A percentile compares a stretch with the other conserved stretches of the same genome.
These are phyloP conservation scores for Chlorencoelia australis DNA, from an alignment of 2,329 filamentous ascomycete species.

Conservation along the genomic window DNA sequence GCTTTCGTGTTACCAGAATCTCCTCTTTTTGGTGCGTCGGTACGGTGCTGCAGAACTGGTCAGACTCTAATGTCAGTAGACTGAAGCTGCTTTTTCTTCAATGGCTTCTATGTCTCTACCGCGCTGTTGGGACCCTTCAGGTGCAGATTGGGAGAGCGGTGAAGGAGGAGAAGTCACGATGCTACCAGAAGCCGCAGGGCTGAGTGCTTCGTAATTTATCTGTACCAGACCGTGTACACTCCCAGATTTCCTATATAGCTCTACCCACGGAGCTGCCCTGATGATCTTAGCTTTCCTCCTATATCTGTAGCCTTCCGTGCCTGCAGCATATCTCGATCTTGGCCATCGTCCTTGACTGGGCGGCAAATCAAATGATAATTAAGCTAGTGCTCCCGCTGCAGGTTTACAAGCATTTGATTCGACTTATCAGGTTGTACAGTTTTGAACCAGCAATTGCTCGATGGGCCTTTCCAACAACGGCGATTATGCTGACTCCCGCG, in stretches of 20 bases:
- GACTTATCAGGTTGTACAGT: slow-evolving; percentile 14
- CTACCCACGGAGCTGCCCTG: slow-evolving; percentile 21
- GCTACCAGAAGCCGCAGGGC: slow-evolving; percentile 19
- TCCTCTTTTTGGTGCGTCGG: too few species aligned
- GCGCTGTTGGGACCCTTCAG: slow-evolving; percentile 14
- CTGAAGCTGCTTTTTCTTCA: too few species aligned
- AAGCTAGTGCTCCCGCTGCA: slow-evolving; percentile 11
- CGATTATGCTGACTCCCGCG: background rate
- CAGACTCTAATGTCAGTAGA: too few species aligned
- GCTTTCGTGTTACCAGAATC: too few species aligned
- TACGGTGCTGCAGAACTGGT: background rate
- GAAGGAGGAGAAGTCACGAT: slow-evolving; percentile 16
- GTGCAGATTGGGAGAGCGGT: slow-evolving; percentile 17
- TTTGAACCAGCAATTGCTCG: background rate
- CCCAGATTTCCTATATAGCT: slow-evolving; percentile 10
- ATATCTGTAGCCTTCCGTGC: slow-evolving; percentile 23
- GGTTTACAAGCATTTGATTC: slow-evolving; percentile 10
- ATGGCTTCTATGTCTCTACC: too few species aligned
- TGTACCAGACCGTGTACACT: slow-evolving; percentile 3
- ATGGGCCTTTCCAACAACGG: background rate
- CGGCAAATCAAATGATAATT: slow-evolving; percentile 14
- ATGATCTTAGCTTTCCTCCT: slow-evolving; percentile 12
- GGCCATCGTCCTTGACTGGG: slow-evolving; percentile 10
- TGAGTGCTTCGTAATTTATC: too few species aligned
- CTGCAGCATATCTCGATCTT: slow-evolving; percentile 23